Evolutionary conservation across 2,329 filamentous ascomycete genomes (phyloP), one percentile per base, ranked within the genome.

Genomic region (Aspergillus neotritici): DNA sequence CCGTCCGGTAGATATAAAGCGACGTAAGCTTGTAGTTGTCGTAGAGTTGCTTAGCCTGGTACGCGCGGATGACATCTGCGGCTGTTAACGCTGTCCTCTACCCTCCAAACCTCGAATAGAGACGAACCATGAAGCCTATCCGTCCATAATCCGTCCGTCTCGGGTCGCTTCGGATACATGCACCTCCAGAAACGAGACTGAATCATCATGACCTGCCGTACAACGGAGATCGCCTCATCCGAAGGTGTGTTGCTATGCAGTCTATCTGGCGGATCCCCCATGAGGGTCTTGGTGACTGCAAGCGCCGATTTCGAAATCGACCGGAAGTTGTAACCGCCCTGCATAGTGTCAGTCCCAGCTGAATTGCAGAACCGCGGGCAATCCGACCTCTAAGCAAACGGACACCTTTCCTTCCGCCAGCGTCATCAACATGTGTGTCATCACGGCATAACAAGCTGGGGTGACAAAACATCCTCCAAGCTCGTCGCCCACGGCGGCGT

Each of bases 351-450:
- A 44, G 33, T 16, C 28, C 8, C 3, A 9, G 35, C 31, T 14
- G 16, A 25, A 13, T n/a, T 40, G 33, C 2, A 15, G 15, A 11
- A 14, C 43, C 11, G 16, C n/a, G 31, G 9, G 4, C 10, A 8
- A 28, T 4, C 55, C 39, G 47, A 74, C 72, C 65, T 98, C 93
- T 2, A 98, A 75, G 61, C 90, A 96, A 7, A 96, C 91, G 2
- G 87, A 86, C 11, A 98, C 77, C 61, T 90, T 95, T 21, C 93
- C 93, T 34, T 83, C 77, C 1, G 93, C 91, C 14, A 98, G 75
- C 2, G 87, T 89, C 90, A 96, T 97, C 37, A 98, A 79, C 91
- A 97, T 96, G 62, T 96, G 89, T 12, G 93, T 97, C 93, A 98
- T 97, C 61, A 98, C 91, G 11, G 90, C 87, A 62, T 97, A 98